These are phyloP conservation scores for Spiromyces aspiralis DNA, from an alignment of 371 early-diverging fungal genomes.

Conservation along the genomic window DNA sequence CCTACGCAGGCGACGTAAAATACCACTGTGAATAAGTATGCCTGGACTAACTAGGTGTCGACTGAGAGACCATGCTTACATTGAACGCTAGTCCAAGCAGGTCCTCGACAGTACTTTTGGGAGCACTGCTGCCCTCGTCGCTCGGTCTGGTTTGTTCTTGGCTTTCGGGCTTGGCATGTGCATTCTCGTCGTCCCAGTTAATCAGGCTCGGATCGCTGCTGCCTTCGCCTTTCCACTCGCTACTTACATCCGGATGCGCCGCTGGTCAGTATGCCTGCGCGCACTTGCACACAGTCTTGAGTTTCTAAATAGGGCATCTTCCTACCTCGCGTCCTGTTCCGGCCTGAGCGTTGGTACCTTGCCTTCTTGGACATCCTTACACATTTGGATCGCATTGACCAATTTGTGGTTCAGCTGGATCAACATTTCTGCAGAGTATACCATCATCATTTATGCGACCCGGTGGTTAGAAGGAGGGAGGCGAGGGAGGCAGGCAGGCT, in stretches of 20 bases:
- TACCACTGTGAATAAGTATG: neutral
- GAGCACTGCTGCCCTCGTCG: neutral
- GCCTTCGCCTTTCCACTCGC: neutral
- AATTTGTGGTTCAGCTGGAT: conserved; percentile 64
- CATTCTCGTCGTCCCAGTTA: conserved; percentile 9
- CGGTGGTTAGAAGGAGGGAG: neutral
- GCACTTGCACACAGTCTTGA: neutral
- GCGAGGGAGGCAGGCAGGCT: neutral
- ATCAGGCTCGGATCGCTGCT: conserved; percentile 9
- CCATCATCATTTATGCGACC: conserved; percentile 5
- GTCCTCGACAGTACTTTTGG: conserved; percentile 13
- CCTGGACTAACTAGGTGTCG: neutral
- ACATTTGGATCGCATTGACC: conserved; percentile 59
- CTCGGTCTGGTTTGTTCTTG: neutral
- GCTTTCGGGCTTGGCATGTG: neutral
- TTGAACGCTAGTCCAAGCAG: conserved; percentile 20
- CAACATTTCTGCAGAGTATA: conserved; percentile 23
- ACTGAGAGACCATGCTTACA: neutral
- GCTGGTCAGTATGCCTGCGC: neutral
- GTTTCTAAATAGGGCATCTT: neutral
- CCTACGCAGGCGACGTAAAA: neutral
- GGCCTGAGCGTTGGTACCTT: conserved; percentile 9
- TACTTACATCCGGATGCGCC: neutral
- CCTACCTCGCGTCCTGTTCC: neutral
- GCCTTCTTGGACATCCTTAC: conserved; percentile 49